Conservation (phyloP, 371 early-diverging fungal genomes). For the Syncephalastrum racemosum region DNA sequence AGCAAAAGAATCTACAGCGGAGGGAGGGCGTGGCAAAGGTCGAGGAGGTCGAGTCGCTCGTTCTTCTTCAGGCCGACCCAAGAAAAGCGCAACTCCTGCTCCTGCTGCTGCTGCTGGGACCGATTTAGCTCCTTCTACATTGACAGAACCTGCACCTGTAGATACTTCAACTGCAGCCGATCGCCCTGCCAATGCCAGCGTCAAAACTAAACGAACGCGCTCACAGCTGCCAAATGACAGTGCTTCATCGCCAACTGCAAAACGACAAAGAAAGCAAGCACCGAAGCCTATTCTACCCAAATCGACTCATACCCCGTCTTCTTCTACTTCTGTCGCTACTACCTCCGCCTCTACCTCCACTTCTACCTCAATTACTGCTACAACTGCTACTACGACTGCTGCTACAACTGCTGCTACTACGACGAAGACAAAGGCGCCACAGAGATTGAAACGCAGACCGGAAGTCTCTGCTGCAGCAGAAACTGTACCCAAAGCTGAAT, state of each 20-base stretch:
- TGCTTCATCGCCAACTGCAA: too few relatives aligned
- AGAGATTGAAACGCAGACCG: too few relatives aligned
- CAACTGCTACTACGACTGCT: neutral
- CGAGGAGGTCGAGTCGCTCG: too few relatives aligned
- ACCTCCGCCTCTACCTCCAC: neutral
- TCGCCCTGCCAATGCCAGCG: neutral
- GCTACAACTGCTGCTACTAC: neutral
- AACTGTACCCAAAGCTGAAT: too few relatives aligned
- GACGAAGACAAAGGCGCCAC: neutral
- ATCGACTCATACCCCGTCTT: neutral
- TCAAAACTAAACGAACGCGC: slow-evolving; percentile 1
- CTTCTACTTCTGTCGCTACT: neutral
- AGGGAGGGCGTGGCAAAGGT: too few relatives aligned
- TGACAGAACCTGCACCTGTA: neutral
- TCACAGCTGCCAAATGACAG: neutral
- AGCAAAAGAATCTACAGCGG: too few relatives aligned
- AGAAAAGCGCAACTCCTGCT: too few relatives aligned
- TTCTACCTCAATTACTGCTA: neutral
- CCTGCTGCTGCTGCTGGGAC: too few relatives aligned
- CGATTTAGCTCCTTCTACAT: too few relatives aligned
- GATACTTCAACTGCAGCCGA: neutral
- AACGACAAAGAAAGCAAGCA: neutral
- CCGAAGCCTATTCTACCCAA: neutral
- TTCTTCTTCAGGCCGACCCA: too few relatives aligned
- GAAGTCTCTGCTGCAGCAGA: too few relatives aligned